Evolutionary conservation across 768 basidiomycete genomes (phyloP).

Genomic region (Suillus sp.): DNA sequence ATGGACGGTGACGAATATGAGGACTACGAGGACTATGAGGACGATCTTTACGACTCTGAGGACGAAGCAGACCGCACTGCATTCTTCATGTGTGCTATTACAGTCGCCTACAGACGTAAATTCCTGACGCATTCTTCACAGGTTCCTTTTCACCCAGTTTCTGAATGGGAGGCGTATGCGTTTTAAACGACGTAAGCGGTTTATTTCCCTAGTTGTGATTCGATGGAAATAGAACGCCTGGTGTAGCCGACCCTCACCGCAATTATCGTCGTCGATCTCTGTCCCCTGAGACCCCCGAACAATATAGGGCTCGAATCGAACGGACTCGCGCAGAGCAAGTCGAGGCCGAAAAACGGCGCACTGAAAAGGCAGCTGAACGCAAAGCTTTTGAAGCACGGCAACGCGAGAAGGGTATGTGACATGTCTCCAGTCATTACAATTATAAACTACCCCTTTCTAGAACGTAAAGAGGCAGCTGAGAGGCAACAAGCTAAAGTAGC

Average conservation of each 20-base stretch:
- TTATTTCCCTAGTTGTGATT: conserved; percentile 5
- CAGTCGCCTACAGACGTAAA: background rate
- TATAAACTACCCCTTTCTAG: conserved; percentile 32
- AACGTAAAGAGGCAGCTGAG: conserved; percentile 56
- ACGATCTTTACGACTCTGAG: conserved; percentile 33
- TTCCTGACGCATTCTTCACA: conserved; percentile 25
- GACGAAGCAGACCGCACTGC: conserved; percentile 36
- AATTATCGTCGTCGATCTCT: conserved; percentile 17
- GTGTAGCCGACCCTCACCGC: conserved; percentile 25
- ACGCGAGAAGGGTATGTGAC: conserved; percentile 51
- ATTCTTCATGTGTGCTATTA: conserved; percentile 48
- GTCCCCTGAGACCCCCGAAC: conserved; percentile 49
- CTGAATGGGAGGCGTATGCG: conserved; percentile 37
- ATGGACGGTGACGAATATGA: conserved; percentile 40
- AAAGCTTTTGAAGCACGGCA: conserved; percentile 47
- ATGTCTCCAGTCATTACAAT: conserved; percentile 16
- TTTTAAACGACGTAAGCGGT: conserved; percentile 33
- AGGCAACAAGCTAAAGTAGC: conserved; percentile 57
- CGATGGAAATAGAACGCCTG: conserved; percentile 15
- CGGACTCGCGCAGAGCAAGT: conserved; percentile 54
- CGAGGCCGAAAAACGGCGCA: conserved; percentile 54
- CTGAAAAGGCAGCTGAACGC: conserved; percentile 48
- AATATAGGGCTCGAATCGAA: conserved; percentile 54
- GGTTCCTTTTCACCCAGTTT: conserved; percentile 52
- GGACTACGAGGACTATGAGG: conserved; percentile 35